These are phyloP conservation scores for Zelopaecilomyces penicillatus DNA, from an alignment of 2,329 filamentous ascomycete species.

Conservation along the genomic window DNA sequence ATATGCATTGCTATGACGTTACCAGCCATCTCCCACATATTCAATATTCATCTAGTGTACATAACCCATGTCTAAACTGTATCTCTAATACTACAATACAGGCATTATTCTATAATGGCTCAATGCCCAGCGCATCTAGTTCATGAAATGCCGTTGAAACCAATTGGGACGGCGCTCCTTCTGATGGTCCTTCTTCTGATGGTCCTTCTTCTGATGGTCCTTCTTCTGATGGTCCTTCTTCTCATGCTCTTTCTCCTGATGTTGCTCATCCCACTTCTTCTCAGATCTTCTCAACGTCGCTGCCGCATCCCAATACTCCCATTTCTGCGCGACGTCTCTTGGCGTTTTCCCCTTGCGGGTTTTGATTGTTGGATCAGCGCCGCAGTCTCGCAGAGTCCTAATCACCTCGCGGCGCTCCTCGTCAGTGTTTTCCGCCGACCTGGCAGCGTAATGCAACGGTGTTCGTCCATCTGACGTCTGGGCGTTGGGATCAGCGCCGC, in stretches of 20 bases:
- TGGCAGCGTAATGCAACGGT: slow-evolving; percentile 24
- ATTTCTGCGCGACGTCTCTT: slow-evolving; percentile 23
- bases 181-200: not conserved
- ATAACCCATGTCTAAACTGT: too few relatives aligned
- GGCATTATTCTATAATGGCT: too few relatives aligned
- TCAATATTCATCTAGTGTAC: too few relatives aligned
- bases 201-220: not conserved
- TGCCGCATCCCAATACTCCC: slow-evolving; percentile 24
- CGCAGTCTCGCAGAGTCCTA: slow-evolving; percentile 20
- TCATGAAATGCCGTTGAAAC: slow-evolving; percentile 20
- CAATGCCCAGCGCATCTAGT: slow-evolving; percentile 3
- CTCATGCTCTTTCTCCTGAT: slow-evolving; percentile 14
- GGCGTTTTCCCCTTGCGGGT: slow-evolving; percentile 20
- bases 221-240: not conserved
- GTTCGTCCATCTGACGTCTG: slow-evolving; percentile 22
- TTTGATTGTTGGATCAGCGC: slow-evolving; percentile 20
- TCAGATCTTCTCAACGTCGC: slow-evolving; percentile 24
- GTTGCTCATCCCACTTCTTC: slow-evolving; percentile 25
- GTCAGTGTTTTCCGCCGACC: slow-evolving; percentile 20
- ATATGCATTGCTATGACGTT: too few relatives aligned
- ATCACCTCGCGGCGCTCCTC: slow-evolving; percentile 23
- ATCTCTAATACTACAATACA: too few relatives aligned
- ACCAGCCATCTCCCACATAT: too few relatives aligned
- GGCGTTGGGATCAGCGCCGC: slow-evolving; percentile 19
- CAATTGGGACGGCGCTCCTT: slow-evolving; percentile 8